These are phyloP conservation scores for Chlamydomonas sphaeroides DNA, from an alignment of 139 green algal species.

Conservation along the genomic window DNA sequence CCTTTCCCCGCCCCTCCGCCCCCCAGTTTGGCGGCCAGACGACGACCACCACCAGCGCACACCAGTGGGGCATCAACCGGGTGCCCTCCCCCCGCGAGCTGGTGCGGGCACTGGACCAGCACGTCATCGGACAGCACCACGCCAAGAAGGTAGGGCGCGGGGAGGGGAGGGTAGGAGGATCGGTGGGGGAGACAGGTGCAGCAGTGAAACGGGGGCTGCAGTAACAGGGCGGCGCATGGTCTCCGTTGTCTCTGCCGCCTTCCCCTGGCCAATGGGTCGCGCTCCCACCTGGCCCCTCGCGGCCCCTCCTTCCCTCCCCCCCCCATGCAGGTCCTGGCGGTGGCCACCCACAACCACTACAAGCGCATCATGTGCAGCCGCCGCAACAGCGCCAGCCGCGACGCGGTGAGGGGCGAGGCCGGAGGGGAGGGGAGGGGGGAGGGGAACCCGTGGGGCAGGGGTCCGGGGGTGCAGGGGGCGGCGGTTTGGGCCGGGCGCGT, in stretches of 20 bases:
- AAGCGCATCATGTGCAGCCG: slow-evolving; percentile 72
- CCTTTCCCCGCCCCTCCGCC: background rate
- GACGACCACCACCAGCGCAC: slow-evolving; percentile 34
- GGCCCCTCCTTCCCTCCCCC: too few relatives aligned
- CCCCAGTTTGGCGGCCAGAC: slow-evolving; percentile 59
- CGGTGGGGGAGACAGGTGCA: too few relatives aligned
- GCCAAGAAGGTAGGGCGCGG: slow-evolving; percentile 88
- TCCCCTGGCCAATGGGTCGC: background rate
- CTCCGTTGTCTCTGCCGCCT: too few relatives aligned
- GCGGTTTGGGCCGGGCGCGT: too few relatives aligned
- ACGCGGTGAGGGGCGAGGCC: background rate
- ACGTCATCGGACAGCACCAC: slow-evolving; percentile 81
- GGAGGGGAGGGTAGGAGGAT: too few relatives aligned
- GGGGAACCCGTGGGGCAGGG: too few relatives aligned
- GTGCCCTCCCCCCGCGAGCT: slow-evolving; percentile 81
- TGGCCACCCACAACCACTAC: slow-evolving; percentile 94
- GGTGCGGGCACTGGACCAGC: slow-evolving; percentile 75
- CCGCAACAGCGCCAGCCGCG: slow-evolving; percentile 23
- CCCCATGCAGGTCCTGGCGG: slow-evolving; percentile 69
- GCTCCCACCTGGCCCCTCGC: too few relatives aligned
- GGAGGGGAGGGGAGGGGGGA: too few relatives aligned
- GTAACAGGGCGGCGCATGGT: too few relatives aligned
- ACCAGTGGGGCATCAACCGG: slow-evolving; percentile 40
- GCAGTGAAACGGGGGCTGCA: too few relatives aligned
- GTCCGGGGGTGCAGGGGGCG: too few relatives aligned